A percentile compares a stretch with the other conserved stretches of the same genome.
These are phyloP conservation scores for Leishmania martiniquensis DNA, from an alignment of 208 protist species.

Conservation along the genomic window DNA sequence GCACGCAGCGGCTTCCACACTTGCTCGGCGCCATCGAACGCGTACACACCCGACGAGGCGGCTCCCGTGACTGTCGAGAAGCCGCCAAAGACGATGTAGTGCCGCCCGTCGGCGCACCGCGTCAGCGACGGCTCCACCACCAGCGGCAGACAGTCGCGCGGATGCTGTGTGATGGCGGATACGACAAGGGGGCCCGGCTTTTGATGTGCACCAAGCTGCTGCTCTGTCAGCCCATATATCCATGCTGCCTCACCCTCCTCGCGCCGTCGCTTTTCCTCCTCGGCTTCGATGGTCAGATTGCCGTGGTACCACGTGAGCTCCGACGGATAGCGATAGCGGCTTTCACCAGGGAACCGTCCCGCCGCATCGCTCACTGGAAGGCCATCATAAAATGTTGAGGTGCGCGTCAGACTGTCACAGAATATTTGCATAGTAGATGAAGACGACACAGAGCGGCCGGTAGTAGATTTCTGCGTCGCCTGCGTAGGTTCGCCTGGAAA, in stretches of 20 bases:
- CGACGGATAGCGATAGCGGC: conserved; percentile 37
- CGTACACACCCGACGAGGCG: conserved; percentile 18
- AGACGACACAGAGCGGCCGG: not conserved
- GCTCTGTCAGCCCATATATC: conserved; percentile 44
- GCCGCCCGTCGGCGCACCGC: conserved; percentile 46
- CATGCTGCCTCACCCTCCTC: conserved; percentile 34
- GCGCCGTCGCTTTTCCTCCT: conserved; percentile 34
- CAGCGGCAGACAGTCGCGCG: conserved; percentile 33
- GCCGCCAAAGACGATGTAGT: conserved; percentile 52
- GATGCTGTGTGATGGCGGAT: conserved; percentile 49
- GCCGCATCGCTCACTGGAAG: conserved; percentile 8
- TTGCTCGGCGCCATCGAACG: conserved; percentile 18
- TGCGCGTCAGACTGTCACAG: conserved; percentile 39
- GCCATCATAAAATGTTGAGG: conserved; percentile 19
- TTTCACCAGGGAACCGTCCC: conserved; percentile 35
- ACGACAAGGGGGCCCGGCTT: conserved; percentile 39
- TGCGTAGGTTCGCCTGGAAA: not conserved
- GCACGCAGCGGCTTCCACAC: conserved; percentile 21
- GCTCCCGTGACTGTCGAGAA: conserved; percentile 18
- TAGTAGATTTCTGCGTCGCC: not conserved
- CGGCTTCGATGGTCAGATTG: conserved; percentile 30
- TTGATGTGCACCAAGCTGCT: conserved; percentile 27
- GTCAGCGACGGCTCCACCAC: conserved; percentile 66
- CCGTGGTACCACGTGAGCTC: conserved; percentile 74
- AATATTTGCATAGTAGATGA: conserved; percentile 21